phyloP scores from a whole-genome alignment of 1,284 basidiomycete genomes.

The Pseudozyma flocculosa region DNA sequence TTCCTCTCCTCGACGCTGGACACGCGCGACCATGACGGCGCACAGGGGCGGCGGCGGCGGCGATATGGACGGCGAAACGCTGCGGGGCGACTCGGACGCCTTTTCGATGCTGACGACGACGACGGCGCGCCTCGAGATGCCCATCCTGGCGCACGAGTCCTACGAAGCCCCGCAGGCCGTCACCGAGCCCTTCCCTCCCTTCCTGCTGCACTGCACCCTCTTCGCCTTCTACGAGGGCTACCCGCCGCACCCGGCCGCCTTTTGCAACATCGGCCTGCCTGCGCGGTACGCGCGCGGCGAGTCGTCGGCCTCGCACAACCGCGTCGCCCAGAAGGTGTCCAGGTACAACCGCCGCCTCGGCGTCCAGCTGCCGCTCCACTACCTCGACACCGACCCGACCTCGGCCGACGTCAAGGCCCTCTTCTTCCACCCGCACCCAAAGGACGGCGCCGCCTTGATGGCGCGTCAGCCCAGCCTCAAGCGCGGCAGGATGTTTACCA shows the following conservation, averaged over 20 bases:
- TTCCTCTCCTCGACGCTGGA: too few species aligned
- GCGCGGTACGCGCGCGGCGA: constrained; percentile 15
- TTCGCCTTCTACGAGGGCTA: constrained; percentile 23
- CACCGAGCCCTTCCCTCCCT: constrained; percentile 7
- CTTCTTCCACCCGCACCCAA: constrained; percentile 14
- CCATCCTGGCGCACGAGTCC: constrained; percentile 6
- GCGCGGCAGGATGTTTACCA: constrained; percentile 11
- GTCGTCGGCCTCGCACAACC: constrained; percentile 7
- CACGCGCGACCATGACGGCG: not conserved
- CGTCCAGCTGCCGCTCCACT: constrained; percentile 23
- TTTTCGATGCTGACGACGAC: constrained; percentile 5
- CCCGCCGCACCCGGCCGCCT: constrained; percentile 10
- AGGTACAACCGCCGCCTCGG: constrained; percentile 19
- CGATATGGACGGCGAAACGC: not conserved
- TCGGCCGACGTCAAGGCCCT: constrained; percentile 5
- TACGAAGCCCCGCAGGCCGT: constrained; percentile 8
- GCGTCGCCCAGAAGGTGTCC: constrained; percentile 12
- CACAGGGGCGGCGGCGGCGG: too few species aligned
- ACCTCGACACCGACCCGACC: constrained; percentile 8
- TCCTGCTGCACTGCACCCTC: constrained; percentile 30
- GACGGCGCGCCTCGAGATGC: constrained; percentile 12
- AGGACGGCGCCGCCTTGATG: constrained; percentile 15
- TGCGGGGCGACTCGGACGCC: not conserved
- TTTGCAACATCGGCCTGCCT: constrained; percentile 19
- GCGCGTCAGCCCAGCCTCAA: constrained; percentile 12